These are phyloP conservation scores for Fraxinus velutina DNA, from an alignment of 305 asterid species.

Conservation along the genomic window DNA sequence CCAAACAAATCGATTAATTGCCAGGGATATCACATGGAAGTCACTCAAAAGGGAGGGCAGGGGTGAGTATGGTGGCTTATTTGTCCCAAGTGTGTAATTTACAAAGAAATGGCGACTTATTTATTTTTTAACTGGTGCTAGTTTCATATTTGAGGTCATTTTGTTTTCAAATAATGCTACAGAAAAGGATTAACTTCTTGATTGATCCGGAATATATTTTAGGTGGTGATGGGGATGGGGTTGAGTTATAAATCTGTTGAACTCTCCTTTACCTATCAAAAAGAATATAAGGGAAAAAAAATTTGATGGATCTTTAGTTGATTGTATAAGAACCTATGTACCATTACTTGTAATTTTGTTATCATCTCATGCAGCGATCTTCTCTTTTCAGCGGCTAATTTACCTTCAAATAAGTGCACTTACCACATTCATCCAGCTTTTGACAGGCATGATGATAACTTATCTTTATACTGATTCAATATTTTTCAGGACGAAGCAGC, in stretches of 20 bases:
- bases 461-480: conserved; percentile 3
- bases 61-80: neutral
- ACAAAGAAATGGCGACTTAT: neutral
- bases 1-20: neutral
- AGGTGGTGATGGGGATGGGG: neutral
- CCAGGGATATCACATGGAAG: neutral
- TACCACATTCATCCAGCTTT: conserved; percentile 1
- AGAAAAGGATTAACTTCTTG: neutral
- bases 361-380: neutral
- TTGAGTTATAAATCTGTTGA: neutral
- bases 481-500: conserved; percentile 85
- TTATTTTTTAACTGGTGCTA: neutral
- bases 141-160: neutral
- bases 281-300: neutral
- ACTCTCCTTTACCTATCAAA: neutral
- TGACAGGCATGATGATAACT: conserved; percentile 6
- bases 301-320: neutral
- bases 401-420: neutral
- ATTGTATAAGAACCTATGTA: neutral
- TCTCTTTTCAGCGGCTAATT: neutral
- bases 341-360: neutral
- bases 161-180: neutral
- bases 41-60: neutral
- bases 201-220: neutral
- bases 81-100: neutral